These are phyloP conservation scores for Fagopyrum homotropicum DNA, from an alignment of 148 eudicot species.

Conservation along the genomic window DNA sequence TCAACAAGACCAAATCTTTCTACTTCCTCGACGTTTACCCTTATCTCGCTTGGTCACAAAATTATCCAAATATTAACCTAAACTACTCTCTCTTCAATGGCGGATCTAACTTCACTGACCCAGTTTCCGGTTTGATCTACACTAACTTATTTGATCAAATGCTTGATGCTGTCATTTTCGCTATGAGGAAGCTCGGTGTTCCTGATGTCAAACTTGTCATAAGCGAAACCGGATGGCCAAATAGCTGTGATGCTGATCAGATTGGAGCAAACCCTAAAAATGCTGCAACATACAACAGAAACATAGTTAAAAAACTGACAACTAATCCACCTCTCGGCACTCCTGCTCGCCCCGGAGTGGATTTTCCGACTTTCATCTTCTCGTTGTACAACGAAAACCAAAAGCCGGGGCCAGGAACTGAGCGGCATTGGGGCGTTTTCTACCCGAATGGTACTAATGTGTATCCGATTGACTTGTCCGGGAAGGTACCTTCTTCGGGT, in stretches of 20 bases:
- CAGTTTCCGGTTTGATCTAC: conserved; percentile 49
- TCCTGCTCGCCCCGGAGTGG: conserved; percentile 65
- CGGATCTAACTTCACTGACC: conserved; percentile 40
- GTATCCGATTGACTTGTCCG: conserved; percentile 68
- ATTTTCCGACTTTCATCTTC: conserved; percentile 59
- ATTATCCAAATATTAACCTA: conserved; percentile 41
- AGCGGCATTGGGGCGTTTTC: conserved; percentile 77
- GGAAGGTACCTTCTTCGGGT: conserved; percentile 33
- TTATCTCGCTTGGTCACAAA: conserved; percentile 55
- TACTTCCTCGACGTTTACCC: conserved; percentile 69
- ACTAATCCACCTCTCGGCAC: conserved; percentile 65
- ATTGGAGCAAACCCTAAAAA: conserved; percentile 69
- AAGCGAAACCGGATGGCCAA: conserved; percentile 94
- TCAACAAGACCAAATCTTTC: conserved; percentile 68
- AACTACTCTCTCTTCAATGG: conserved; percentile 52
- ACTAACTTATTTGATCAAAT: conserved; percentile 70
- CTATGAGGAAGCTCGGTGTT: conserved; percentile 59
- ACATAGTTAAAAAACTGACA: conserved; percentile 47
- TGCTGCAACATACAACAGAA: conserved; percentile 78
- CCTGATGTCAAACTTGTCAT: conserved; percentile 51
- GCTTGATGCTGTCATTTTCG: conserved; percentile 64
- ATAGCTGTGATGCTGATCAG: conserved; percentile 66
- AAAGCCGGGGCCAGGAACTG: conserved; percentile 79
- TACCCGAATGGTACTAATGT: conserved; percentile 56
- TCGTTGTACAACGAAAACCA: conserved; percentile 76